Evolutionary conservation across 768 basidiomycete species (phyloP).

Genomic region (Coprinellus aureogranulatus): DNA sequence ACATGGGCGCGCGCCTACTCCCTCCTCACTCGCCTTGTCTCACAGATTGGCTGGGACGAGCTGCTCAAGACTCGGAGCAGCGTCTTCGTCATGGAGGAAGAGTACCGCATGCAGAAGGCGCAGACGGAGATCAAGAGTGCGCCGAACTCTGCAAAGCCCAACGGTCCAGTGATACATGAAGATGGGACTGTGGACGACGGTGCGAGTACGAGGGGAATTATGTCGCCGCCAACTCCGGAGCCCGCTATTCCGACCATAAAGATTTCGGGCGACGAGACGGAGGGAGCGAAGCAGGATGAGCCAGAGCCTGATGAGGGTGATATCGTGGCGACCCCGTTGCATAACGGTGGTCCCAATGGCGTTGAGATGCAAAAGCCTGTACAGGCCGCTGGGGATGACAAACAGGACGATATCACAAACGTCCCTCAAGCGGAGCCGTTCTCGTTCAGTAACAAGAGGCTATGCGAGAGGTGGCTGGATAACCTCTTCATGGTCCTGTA

Average conservation of each 20-base stretch:
- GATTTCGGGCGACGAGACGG: conserved; percentile 62
- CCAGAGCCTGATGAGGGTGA: conserved; percentile 23
- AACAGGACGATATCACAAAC: conserved; percentile 36
- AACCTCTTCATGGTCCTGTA: conserved; percentile 98
- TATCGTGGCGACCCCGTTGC: conserved; percentile 10
- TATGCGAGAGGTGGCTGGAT: conserved; percentile 97
- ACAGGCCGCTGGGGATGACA: conserved; percentile 52
- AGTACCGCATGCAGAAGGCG: conserved; percentile 96
- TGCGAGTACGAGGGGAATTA: conserved; percentile 66
- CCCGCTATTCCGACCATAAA: conserved; percentile 61
- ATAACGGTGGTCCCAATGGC: conserved; percentile 28
- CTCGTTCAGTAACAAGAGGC: conserved; percentile 92
- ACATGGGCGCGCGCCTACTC: conserved; percentile 95
- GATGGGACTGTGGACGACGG: conserved; percentile 69
- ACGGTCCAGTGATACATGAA: conserved; percentile 53
- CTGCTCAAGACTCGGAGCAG: conserved; percentile 88
- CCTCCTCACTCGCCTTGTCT: conserved; percentile 85
- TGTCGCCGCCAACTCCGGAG: conserved; percentile 37
- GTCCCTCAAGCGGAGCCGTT: conserved; percentile 57
- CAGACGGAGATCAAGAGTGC: conserved; percentile 56
- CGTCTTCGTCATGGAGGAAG: conserved; percentile 99
- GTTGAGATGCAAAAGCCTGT: conserved; percentile 41
- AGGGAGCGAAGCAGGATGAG: conserved; percentile 28
- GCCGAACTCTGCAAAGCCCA: conserved; percentile 15
- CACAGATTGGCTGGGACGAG: conserved; percentile 98